Evolutionary conservation across 163 green algal species (phyloP).

Genomic region (Volvox carteri): DNA sequence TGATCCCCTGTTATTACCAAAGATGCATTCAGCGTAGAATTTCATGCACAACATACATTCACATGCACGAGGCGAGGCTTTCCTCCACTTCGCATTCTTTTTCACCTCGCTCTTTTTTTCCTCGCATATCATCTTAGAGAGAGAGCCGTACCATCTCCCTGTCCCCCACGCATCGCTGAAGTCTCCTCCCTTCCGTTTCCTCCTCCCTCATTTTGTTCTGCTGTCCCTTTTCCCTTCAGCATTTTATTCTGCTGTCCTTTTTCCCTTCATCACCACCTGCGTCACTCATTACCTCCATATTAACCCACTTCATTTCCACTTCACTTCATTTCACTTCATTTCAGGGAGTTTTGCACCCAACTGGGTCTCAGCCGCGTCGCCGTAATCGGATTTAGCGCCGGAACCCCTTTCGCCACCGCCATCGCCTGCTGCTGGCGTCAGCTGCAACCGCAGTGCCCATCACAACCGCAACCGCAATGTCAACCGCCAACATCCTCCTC

Average conservation of each 20-base stretch:
- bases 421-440: not conserved
- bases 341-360: conserved; percentile 31
- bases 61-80: too few species aligned
- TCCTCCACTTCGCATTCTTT: too few species aligned
- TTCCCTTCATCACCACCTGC: not conserved
- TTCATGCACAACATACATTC: too few species aligned
- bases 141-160: too few species aligned
- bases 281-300: not conserved
- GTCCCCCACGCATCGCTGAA: too few species aligned
- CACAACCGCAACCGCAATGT: not conserved
- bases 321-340: not conserved
- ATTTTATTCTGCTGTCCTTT: not conserved
- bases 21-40: too few species aligned
- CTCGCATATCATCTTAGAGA: too few species aligned
- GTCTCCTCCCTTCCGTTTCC: too few species aligned
- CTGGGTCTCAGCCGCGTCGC: conserved; percentile 21
- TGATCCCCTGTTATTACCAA: too few species aligned
- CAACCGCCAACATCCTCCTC: not conserved
- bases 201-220: not conserved
- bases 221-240: not conserved
- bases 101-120: too few species aligned
- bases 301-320: not conserved
- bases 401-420: conserved; percentile 36
- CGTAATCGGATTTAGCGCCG: conserved; percentile 40
- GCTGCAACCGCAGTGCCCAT: not conserved